Evolutionary conservation across 1,284 basidiomycete species (phyloP), one percentile per base, ranked within the genome.

Genomic region (Fomitopsis schrenkii): DNA sequence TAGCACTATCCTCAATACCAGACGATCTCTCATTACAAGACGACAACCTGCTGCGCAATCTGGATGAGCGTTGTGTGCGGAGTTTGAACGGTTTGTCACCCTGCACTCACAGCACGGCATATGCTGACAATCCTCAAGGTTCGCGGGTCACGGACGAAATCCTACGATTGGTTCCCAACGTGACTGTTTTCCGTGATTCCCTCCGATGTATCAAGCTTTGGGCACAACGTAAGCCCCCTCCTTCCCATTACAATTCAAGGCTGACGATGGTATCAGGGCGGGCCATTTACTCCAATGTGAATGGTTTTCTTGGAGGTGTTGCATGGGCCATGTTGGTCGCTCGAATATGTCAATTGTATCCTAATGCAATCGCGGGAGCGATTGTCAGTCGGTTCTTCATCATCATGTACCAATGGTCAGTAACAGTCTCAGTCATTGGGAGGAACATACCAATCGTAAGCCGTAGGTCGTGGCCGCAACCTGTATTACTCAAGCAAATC

Each of bases 261-360:
- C 60, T 36, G 55, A n/a, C 57, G 54, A 62, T 60, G 68, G 41
- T 45, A 54, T 41, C 69, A 96, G 94, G 88, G 66, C 84, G 95
- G 76, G 97, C 96, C 28, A 97, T 99, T 64, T 98, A 98, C 76
- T 96, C 95, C 4, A 99, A 99, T 76, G 94, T 98, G 17, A 94
- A 97, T 70, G 97, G 97, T 30, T 99, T 98, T 76, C 84, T 97
- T 48, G 97, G 97, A 67, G 97, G 97, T 77, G 97, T 99, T 3
- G 97, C 96, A 22, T 99, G 97, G 97, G 95, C 96, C 7, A 94
- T 99, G 83, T 85, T 98, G 55, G 96, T 98, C 12, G 97, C 97
- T 54, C 89, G 97, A 72, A 96, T 99, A 83, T 99, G 97, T 79
- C 97, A 99, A 72, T 78, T 99, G 61, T 99, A 98, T 74, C 97